Evolutionary conservation across 2,329 filamentous ascomycete species (phyloP).

Genomic region (Colletotrichum godetiae): DNA sequence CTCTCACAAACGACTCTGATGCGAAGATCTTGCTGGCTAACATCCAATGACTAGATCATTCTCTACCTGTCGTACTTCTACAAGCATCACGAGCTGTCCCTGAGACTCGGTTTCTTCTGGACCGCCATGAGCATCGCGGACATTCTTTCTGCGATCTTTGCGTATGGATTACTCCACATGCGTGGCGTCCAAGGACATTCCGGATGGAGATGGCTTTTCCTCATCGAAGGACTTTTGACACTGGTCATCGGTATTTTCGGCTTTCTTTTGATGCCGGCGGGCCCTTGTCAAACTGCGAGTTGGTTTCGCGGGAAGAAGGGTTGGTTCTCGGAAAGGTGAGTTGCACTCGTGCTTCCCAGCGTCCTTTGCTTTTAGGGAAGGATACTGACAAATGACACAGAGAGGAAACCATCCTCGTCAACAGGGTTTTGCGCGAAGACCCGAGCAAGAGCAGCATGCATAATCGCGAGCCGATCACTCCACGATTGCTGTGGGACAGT

Average conservation of each 20-base stretch:
- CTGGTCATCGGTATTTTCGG: slow-evolving; percentile 62
- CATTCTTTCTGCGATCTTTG: slow-evolving; percentile 51
- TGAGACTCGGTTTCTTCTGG: slow-evolving; percentile 55
- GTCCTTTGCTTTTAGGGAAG: not conserved
- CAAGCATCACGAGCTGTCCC: slow-evolving; percentile 52
- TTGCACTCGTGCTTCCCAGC: not conserved
- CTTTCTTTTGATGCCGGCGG: slow-evolving; percentile 66
- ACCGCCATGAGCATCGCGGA: slow-evolving; percentile 53
- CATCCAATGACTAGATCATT: slow-evolving; percentile 41
- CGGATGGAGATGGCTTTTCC: slow-evolving; percentile 63
- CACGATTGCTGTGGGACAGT: slow-evolving; percentile 60
- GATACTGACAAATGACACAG: slow-evolving; percentile 37
- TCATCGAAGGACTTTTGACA: slow-evolving; percentile 61
- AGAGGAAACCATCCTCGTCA: slow-evolving; percentile 71
- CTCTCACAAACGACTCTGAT: no score
- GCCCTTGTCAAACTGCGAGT: slow-evolving; percentile 61
- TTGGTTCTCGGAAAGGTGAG: slow-evolving; percentile 67
- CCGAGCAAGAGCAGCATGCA: slow-evolving; percentile 71
- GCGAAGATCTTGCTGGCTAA: not conserved
- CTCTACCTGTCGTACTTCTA: slow-evolving; percentile 58
- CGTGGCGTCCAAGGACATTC: slow-evolving; percentile 48
- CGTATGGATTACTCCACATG: slow-evolving; percentile 54
- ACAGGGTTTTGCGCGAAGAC: slow-evolving; percentile 68
- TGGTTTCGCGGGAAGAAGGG: slow-evolving; percentile 65
- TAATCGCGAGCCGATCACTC: slow-evolving; percentile 67